Evolutionary conservation across 805 yeast species (phyloP), one percentile per base, ranked within the genome.

Genomic region (Starmera quercuum): DNA sequence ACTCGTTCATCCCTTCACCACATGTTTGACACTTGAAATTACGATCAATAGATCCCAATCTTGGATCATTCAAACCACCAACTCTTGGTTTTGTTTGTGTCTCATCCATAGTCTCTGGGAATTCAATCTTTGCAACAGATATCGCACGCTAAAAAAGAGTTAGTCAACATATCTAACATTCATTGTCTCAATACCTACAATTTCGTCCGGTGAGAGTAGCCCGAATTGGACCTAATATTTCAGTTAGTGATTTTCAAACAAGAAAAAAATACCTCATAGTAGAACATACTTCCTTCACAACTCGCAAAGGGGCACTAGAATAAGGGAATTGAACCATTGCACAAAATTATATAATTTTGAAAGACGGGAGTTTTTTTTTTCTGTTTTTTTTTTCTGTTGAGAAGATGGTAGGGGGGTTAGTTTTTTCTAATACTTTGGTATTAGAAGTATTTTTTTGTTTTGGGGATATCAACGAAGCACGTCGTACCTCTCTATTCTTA

Each of bases 91-190:
- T 83, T 55, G 83, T 82, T 38, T 95, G 87, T 26, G 95, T 77
- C 60, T 88, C 97, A 60, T 92, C 98, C 95, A 92, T 92, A n/a
- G 97, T 92, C 63, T 92, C 99, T 16, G 99, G 98, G 54, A 83
- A 92, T 61, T 90, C 97, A 53, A 92, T 86, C 57, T 92, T 92
- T 28, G 97, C 97, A 39, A 94, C 98, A 41, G 96, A 85, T 46
- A 92, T 88, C 32, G 97, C 97, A 61, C 96, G 83, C 72, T 66
- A 40, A 12, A 35, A 18, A 16, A 21, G 17, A 35, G 52, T 48
- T 43, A 43, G 47, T 43, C 40, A 28, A 23, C 16, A 13, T 11
- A 19, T 26, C 20, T 6, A 11, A 27, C 10, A 34, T 19, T 15
- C 6, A 4, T 17, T 7, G 18, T n/a, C 24, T n/a, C 14, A 24